These are phyloP conservation scores for Wickerhamomyces canadensis DNA, from an alignment of 805 yeast species.

Conservation along the genomic window DNA sequence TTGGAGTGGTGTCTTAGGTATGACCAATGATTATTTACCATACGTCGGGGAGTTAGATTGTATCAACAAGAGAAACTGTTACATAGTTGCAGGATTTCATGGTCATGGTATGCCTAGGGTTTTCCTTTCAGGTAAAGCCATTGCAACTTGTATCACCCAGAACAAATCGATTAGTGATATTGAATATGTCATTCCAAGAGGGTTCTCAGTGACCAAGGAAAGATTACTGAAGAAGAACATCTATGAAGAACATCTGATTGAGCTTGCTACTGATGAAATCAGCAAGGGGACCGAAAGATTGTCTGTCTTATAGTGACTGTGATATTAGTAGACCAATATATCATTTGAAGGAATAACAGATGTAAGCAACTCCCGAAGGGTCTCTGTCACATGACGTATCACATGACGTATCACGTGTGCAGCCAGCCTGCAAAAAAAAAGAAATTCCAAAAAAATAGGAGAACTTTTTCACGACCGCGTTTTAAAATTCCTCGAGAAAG, in stretches of 20 bases:
- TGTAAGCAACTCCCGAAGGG: too few relatives aligned
- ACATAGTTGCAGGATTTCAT: conserved; percentile 40
- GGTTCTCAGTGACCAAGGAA: too few relatives aligned
- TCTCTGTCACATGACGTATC: too few relatives aligned
- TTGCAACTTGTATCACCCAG: conserved; percentile 25
- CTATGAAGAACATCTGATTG: conserved; percentile 2
- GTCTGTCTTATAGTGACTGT: too few relatives aligned
- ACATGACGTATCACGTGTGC: too few relatives aligned
- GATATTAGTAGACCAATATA: too few relatives aligned
- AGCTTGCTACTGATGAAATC: neutral
- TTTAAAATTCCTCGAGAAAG: too few relatives aligned
- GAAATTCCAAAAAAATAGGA: too few relatives aligned
- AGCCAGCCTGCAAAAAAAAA: too few relatives aligned
- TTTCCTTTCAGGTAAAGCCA: conserved; percentile 33
- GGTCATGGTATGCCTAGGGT: conserved; percentile 51
- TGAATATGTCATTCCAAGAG: neutral
- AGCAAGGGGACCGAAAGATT: neutral
- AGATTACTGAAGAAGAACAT: conserved; percentile 1
- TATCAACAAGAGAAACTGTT: conserved; percentile 26
- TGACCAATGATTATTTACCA: conserved; percentile 35
- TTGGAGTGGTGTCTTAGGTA: conserved; percentile 48
- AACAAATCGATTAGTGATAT: conserved; percentile 11
- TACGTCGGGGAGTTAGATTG: conserved; percentile 35
- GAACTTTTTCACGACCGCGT: too few relatives aligned
- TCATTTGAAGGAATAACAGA: too few relatives aligned